A percentile compares a stretch with the other conserved stretches of the same genome.
phyloP scores from a whole-genome alignment of 441 rosid species.

The Pelargonium citronellum region DNA sequence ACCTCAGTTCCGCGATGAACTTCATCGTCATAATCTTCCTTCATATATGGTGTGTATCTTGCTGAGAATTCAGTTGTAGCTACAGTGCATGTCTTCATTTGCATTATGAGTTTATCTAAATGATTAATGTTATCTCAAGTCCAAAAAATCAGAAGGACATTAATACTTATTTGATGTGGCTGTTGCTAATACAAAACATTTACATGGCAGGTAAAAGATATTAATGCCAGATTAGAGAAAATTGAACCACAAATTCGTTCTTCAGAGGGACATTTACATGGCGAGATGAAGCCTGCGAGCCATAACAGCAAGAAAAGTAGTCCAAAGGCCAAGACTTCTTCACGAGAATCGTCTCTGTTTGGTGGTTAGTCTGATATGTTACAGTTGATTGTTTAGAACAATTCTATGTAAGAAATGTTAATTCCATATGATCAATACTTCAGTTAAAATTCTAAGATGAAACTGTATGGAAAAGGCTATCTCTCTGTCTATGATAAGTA shows the following conservation, averaged over 20 bases:
- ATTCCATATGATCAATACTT: neutral
- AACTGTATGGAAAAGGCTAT: no score
- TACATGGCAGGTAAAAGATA: conserved; percentile 74
- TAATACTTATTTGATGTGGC: conserved; percentile 9
- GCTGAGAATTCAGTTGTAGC: neutral
- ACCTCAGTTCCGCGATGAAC: conserved; percentile 89
- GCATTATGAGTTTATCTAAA: neutral
- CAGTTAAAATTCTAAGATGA: neutral
- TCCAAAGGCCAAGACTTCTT: conserved; percentile 73
- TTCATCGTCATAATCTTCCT: conserved; percentile 86
- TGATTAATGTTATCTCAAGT: neutral
- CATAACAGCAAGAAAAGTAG: conserved; percentile 70
- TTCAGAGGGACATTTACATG: conserved; percentile 45
- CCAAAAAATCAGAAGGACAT: conserved; percentile 1
- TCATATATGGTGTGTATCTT: conserved; percentile 60
- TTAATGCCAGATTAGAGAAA: conserved; percentile 88
- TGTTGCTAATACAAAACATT: conserved; percentile 3
- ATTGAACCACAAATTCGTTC: conserved; percentile 69
- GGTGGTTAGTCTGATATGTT: conserved; percentile 54
- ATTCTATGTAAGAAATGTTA: neutral
- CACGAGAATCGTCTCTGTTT: conserved; percentile 70
- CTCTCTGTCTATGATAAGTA: no score
- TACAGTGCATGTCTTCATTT: neutral
- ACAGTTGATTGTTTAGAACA: neutral
- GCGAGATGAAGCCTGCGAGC: conserved; percentile 53